phyloP scores from a whole-genome alignment of 139 green algal species.

The Pleodorina starrii region DNA sequence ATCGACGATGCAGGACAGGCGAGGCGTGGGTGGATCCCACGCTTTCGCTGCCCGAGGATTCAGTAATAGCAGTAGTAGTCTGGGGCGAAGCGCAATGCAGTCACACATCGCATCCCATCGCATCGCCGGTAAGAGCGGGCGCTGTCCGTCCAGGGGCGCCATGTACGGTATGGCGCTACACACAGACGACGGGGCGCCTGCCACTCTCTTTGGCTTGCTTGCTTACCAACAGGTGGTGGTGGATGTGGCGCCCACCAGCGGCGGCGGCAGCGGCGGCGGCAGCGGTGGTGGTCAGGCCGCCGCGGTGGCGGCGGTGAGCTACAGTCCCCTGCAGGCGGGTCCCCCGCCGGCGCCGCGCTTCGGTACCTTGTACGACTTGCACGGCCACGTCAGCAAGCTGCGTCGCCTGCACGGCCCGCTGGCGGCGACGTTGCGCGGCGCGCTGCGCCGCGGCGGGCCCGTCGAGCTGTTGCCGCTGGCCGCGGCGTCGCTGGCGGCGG shows the following conservation, averaged over 20 bases:
- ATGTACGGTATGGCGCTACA: too few relatives aligned
- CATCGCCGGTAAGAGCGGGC: too few relatives aligned
- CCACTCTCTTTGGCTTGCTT: too few relatives aligned
- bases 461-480: background rate
- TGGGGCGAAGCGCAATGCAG: too few relatives aligned
- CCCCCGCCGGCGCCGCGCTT: conserved; percentile 23
- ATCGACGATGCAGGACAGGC: too few relatives aligned
- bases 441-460: background rate
- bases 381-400: conserved; percentile 8
- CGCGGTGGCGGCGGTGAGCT: background rate
- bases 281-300: too few relatives aligned
- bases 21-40: too few relatives aligned
- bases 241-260: background rate
- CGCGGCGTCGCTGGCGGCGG: background rate
- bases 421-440: background rate
- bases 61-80: too few relatives aligned
- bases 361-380: conserved; percentile 14
- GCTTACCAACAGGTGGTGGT: background rate
- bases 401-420: background rate
- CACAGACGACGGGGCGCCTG: too few relatives aligned
- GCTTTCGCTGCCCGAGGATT: too few relatives aligned
- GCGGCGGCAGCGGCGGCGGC: background rate
- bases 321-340: conserved; percentile 8
- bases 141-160: too few relatives aligned
- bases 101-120: too few relatives aligned